A percentile compares a stretch with the other conserved stretches of the same genome.
Conservation (phyloP, 2,329 filamentous ascomycete species). For the Fusarium cyanostomum region DNA sequence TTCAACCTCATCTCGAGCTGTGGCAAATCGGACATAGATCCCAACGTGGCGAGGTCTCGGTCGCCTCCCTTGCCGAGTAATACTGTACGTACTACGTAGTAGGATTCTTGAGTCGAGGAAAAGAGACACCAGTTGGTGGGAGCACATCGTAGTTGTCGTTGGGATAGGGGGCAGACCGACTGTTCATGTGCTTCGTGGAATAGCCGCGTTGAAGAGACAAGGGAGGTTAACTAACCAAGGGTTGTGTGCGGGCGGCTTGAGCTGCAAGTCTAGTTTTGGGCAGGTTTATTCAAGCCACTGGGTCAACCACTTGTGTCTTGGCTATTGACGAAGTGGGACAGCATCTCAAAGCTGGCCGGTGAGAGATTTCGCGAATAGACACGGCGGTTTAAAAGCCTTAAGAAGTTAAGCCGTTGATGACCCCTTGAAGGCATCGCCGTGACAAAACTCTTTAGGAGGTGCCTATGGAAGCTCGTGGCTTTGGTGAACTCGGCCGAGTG, state of each 20-base stretch:
- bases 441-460: too few species aligned
- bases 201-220: constrained; percentile 18
- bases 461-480: too few species aligned
- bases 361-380: constrained; percentile 24
- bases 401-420: background rate
- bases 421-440: too few species aligned
- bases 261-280: constrained; percentile 12
- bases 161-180: constrained; percentile 11
- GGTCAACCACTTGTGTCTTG: constrained; percentile 32
- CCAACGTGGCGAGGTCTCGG: constrained; percentile 25
- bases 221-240: constrained; percentile 23
- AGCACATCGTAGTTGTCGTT: background rate
- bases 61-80: constrained; percentile 21
- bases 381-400: constrained; percentile 3
- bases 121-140: constrained; percentile 1
- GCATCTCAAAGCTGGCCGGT: constrained; percentile 12
- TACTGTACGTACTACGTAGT: background rate
- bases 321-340: constrained; percentile 28
- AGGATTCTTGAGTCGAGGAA: constrained; percentile 1
- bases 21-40: constrained; percentile 38
- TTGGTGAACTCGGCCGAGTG: background rate
- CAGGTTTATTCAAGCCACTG: constrained; percentile 20
- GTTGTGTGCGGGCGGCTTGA: constrained; percentile 22
- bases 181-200: constrained; percentile 16
- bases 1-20: constrained; percentile 32